Evolutionary conservation across 1,284 basidiomycete genomes (phyloP).

Genomic region (Inonotus hispidus): DNA sequence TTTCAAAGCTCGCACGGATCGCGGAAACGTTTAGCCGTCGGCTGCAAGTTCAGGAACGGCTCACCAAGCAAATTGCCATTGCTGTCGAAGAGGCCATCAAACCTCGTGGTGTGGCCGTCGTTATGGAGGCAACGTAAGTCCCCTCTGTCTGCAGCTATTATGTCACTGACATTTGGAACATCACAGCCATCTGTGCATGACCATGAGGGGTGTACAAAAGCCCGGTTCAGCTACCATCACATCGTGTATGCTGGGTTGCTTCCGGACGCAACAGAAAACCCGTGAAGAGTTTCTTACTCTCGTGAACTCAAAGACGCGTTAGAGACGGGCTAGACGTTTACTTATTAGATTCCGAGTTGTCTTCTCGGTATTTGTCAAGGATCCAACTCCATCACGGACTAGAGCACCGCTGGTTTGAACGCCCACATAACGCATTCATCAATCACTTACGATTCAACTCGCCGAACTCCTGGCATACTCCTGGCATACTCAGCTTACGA

Average conservation of each 20-base stretch:
- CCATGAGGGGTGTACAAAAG: conserved; percentile 99
- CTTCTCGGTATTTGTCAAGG: background rate
- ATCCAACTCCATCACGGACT: conserved; percentile 13
- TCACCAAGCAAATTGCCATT: conserved; percentile 96
- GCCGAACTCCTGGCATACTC: background rate
- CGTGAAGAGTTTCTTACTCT: conserved; percentile 90
- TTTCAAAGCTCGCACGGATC: conserved; percentile 97
- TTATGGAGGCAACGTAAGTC: conserved; percentile 94
- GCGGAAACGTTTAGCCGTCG: conserved; percentile 97
- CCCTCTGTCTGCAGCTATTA: background rate
- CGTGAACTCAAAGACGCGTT: conserved; percentile 41
- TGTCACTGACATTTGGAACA: conserved; percentile 16
- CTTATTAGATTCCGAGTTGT: conserved; percentile 5
- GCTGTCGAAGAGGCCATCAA: conserved; percentile 97
- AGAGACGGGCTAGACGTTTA: background rate
- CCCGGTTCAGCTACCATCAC: conserved; percentile 95
- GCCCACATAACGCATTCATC: background rate
- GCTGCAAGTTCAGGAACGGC: conserved; percentile 94
- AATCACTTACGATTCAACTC: conserved; percentile 16
- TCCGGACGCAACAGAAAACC: conserved; percentile 96
- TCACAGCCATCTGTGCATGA: conserved; percentile 95
- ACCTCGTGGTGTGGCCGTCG: conserved; percentile 97
- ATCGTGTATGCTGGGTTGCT: conserved; percentile 98
- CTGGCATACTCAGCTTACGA: background rate
- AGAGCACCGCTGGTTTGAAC: background rate